Evolutionary conservation across 805 yeast genomes (phyloP), one percentile per base, ranked within the genome.

Genomic region (Cyberlindnera petersonii): DNA sequence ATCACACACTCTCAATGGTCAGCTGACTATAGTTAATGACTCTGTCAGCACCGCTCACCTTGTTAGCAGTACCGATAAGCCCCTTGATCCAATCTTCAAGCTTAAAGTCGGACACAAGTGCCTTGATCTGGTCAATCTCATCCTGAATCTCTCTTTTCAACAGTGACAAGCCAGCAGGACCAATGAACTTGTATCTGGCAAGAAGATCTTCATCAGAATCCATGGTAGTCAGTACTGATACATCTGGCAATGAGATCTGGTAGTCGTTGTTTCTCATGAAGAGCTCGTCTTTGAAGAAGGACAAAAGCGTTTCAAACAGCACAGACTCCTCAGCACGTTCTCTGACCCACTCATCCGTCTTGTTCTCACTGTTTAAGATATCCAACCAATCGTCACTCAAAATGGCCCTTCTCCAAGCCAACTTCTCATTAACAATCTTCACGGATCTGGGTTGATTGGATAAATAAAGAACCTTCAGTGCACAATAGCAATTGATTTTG

Each of bases 351-450:
- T 70, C 74, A 34, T 69, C 74, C 2, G 70, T 58, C 35, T 68
- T 61, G 34, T 57, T 60, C 39, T 66, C 60, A 6, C 63, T 52
- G 24, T 57, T 43, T 6, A 59, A 55, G 11, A 75, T 57, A 15
- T 58, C 52, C 6, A 55, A 44, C 82, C 85, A 77, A 46, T 75
- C 68, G 46, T 81, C 83, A 44, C 49, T 58, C 33, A 64, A 60
- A 17, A 84, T 59, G 32, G 82, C 65, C 45, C 88, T 65, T 47
- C 74, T 68, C 87, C 89, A 83, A 0, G 80, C 59, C 8, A 67
- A 47, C 8, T 61, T 58, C 31, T 61, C 66, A 32, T 60, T 60
- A 18, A 61, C 55, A 3, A 42, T 46, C 42, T 66, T 70, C 35
- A 63, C 61, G 11, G 48, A 38, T 13, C 52, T 42, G 7, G 53